Evolutionary conservation across 768 basidiomycete species (phyloP).

Genomic region (Termitomyces titanicus): DNA sequence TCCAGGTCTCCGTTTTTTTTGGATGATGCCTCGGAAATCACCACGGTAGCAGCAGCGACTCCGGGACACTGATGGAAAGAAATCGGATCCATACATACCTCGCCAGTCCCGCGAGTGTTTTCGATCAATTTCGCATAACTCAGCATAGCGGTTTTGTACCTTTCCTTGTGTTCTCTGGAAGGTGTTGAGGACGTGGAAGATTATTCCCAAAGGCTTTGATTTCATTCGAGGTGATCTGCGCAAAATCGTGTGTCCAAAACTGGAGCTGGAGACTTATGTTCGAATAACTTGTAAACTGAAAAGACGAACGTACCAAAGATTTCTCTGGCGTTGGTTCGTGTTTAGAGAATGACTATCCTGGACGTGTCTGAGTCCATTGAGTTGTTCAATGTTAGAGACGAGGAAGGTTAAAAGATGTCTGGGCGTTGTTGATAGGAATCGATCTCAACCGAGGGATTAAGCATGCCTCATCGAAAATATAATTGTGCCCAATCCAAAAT

Average conservation of each 20-base stretch:
- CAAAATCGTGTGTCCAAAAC: not conserved
- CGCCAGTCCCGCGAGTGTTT: too few relatives aligned
- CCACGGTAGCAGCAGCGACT: too few relatives aligned
- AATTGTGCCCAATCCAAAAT: not conserved
- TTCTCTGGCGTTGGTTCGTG: not conserved
- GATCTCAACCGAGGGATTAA: too few relatives aligned
- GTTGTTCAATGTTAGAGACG: too few relatives aligned
- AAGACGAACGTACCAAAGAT: not conserved
- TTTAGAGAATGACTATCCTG: not conserved
- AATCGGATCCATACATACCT: too few relatives aligned
- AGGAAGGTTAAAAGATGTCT: too few relatives aligned
- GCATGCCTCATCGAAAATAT: not conserved
- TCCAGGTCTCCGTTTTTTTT: too few relatives aligned
- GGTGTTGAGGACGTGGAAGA: not conserved
- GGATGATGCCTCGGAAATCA: too few relatives aligned
- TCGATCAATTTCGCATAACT: not conserved
- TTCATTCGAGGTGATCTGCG: not conserved
- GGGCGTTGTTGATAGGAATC: too few relatives aligned
- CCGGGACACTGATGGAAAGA: too few relatives aligned
- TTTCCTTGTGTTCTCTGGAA: too few relatives aligned
- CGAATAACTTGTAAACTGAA: not conserved
- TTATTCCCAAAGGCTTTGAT: not conserved
- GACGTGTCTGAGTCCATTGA: too few relatives aligned
- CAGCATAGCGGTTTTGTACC: not conserved
- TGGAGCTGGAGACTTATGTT: not conserved